A percentile compares a stretch with the other conserved stretches of the same genome.
Conservation (phyloP, 306 rosid species). For the Carpinus viminea region DNA sequence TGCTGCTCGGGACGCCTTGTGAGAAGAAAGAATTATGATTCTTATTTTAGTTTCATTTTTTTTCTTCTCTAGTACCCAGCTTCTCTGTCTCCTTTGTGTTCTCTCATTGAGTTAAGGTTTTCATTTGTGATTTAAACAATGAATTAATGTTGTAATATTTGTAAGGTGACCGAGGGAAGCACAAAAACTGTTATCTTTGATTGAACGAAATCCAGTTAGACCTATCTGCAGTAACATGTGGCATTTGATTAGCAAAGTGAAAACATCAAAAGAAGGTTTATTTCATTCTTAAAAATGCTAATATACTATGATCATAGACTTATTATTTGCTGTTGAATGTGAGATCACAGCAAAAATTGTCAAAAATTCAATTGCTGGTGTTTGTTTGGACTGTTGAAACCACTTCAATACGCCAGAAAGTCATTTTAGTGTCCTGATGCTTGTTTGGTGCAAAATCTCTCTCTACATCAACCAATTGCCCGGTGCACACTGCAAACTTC, state of each 20-base stretch:
- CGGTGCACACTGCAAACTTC: no score
- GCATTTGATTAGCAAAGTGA: background rate
- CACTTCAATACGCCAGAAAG: background rate
- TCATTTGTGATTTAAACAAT: background rate
- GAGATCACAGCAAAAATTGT: no score
- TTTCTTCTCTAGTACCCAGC: background rate
- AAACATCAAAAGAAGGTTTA: no score
- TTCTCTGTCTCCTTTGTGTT: background rate
- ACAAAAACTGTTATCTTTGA: background rate
- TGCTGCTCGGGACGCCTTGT: constrained; percentile 79
- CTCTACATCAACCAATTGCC: no score
- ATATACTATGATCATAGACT: no score
- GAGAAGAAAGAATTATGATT: constrained; percentile 32
- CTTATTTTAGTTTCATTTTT: background rate
- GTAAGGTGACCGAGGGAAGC: background rate
- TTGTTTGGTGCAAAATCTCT: background rate
- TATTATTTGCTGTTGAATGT: no score
- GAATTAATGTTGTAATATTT: background rate
- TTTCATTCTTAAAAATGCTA: no score
- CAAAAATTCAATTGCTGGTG: no score
- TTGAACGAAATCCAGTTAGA: background rate
- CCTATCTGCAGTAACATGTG: background rate
- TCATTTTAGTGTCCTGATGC: background rate
- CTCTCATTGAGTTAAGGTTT: background rate
- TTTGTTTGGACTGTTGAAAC: no score